Conservation (phyloP, 2,329 filamentous ascomycete species). For the Aureobasidium leucospermi region DNA sequence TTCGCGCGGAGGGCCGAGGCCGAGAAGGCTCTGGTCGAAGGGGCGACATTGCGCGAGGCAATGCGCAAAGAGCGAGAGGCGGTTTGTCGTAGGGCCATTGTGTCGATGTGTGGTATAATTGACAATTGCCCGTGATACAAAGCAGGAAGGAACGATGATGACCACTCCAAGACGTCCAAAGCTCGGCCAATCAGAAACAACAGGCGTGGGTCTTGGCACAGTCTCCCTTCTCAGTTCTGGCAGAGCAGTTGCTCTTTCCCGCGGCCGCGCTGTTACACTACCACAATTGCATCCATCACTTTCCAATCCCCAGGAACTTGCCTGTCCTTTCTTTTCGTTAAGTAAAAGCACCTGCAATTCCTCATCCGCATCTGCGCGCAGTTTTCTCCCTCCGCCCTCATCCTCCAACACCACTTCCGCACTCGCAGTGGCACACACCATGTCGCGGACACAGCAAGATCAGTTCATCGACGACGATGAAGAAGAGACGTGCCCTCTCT, state of each 20-base stretch:
- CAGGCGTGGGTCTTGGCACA: neutral
- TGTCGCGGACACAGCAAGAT: conserved; percentile 44
- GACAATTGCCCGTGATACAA: neutral
- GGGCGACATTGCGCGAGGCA: conserved; percentile 12
- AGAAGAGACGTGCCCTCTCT: conserved; percentile 71
- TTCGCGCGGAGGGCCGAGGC: conserved; percentile 35
- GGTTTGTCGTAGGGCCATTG: conserved; percentile 36
- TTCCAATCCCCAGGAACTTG: neutral
- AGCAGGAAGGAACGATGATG: neutral
- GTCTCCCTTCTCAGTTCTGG: neutral
- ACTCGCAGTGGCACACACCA: conserved; percentile 26
- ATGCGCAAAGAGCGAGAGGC: conserved; percentile 23
- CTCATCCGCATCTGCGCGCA: neutral
- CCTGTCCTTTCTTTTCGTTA: conserved; percentile 11
- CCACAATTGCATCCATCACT: neutral
- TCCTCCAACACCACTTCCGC: conserved; percentile 18
- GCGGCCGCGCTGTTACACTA: conserved; percentile 13
- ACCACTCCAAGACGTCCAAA: neutral
- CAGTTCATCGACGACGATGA: conserved; percentile 49
- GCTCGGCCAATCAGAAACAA: conserved; percentile 9
- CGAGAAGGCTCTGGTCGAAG: conserved; percentile 34
- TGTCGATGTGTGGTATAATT: neutral
- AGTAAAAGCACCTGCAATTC: neutral
- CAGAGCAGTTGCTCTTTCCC: conserved; percentile 12
- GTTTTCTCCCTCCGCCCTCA: neutral